These are phyloP conservation scores for Phytophthora cryptogea DNA, from an alignment of 352 stramenopile species.

Conservation along the genomic window DNA sequence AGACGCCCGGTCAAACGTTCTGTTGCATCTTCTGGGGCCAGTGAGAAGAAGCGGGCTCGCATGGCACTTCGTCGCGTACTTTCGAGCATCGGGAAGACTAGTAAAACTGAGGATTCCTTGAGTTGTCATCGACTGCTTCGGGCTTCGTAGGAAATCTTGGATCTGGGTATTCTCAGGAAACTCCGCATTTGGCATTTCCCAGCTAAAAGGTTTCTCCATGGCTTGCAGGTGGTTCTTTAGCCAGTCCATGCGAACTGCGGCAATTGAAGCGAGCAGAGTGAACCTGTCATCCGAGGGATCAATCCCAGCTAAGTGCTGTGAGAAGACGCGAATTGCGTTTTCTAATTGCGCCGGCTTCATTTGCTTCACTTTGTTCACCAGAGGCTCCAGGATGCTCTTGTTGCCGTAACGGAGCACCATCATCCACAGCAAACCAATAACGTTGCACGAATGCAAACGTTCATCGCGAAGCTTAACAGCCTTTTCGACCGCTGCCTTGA, in stretches of 20 bases:
- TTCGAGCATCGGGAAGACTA: neutral
- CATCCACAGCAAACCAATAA: constrained; percentile 8
- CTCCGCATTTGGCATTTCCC: neutral
- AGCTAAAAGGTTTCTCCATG: neutral
- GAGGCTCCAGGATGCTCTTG: constrained; percentile 1
- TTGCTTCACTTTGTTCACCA: constrained; percentile 13
- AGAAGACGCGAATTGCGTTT: constrained; percentile 5
- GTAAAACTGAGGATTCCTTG: neutral
- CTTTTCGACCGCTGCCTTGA: constrained; percentile 4
- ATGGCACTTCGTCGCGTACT: neutral
- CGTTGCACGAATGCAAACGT: constrained; percentile 1
- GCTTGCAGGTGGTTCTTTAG: neutral
- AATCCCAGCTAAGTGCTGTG: neutral
- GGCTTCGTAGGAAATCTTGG: neutral
- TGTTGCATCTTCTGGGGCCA: too few relatives aligned
- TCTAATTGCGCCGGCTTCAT: constrained; percentile 8
- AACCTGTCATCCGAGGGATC: constrained; percentile 1
- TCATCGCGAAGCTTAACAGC: neutral
- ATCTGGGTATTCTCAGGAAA: neutral
- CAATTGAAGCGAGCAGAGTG: neutral
- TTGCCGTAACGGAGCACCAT: neutral
- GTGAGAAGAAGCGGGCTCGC: too few relatives aligned
- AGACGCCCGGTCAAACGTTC: too few relatives aligned
- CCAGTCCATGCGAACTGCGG: neutral
- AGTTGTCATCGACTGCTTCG: neutral